Conservation (phyloP, 306 rosid genomes). For the Vigna hirtella region DNA sequence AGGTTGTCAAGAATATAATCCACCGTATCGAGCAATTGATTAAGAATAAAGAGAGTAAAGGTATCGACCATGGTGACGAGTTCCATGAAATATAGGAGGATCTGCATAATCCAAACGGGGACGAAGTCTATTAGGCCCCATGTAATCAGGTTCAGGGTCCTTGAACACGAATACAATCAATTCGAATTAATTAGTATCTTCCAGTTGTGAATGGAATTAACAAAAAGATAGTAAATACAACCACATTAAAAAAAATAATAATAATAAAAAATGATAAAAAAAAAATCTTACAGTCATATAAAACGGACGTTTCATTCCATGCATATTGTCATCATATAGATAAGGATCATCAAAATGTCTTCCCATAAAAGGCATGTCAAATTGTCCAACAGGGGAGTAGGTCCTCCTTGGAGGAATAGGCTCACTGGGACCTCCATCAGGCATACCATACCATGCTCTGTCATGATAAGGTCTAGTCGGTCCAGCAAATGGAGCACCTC, state of each 20-base stretch:
- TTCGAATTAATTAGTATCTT: slow-evolving; percentile 28
- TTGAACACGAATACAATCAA: slow-evolving; percentile 46
- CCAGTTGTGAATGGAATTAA: slow-evolving; percentile 17
- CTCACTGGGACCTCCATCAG: slow-evolving; percentile 60
- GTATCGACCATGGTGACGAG: slow-evolving; percentile 58
- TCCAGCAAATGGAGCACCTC: slow-evolving; percentile 54
- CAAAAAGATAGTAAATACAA: slow-evolving; percentile 11
- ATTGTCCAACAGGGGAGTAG: slow-evolving; percentile 61
- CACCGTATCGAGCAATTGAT: neutral
- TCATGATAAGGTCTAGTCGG: slow-evolving; percentile 62
- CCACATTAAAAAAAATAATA: neutral
- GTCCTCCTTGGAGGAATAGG: slow-evolving; percentile 64
- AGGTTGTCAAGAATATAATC: slow-evolving; percentile 5
- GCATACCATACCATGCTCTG: slow-evolving; percentile 61
- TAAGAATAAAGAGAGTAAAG: slow-evolving; percentile 7
- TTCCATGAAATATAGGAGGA: slow-evolving; percentile 58
- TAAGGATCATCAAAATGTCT: slow-evolving; percentile 66
- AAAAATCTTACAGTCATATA: slow-evolving; percentile 65
- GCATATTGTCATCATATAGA: slow-evolving; percentile 54
- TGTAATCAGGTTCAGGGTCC: slow-evolving; percentile 74
- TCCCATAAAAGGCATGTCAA: slow-evolving; percentile 58
- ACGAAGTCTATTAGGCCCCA: slow-evolving; percentile 68
- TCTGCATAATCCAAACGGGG: slow-evolving; percentile 71
- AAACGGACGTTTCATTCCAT: slow-evolving; percentile 73
- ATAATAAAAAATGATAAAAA: too few species aligned